Conservation (phyloP, 805 yeast genomes). For the Candida chauliodis region DNA sequence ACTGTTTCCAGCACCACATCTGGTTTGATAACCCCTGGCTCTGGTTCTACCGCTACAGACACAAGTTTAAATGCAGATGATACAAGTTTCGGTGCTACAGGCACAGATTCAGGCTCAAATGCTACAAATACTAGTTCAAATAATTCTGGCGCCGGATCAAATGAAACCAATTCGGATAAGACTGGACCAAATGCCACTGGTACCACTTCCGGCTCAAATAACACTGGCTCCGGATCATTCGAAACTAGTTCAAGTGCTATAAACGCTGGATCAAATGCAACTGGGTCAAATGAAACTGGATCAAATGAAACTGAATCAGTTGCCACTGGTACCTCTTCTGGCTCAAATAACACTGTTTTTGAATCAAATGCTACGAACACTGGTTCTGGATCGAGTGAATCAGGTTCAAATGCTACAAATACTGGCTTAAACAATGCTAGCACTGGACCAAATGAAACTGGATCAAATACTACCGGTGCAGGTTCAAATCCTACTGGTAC, state of each 20-base stretch:
- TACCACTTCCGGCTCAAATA: too few species aligned
- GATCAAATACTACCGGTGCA: neutral
- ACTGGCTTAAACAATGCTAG: neutral
- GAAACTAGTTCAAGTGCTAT: neutral
- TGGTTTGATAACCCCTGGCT: too few species aligned
- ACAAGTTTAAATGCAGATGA: too few species aligned
- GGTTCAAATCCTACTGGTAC: neutral
- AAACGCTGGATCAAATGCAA: neutral
- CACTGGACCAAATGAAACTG: neutral
- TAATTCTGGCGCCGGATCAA: neutral
- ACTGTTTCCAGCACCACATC: too few species aligned
- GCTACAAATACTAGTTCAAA: neutral
- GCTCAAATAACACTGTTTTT: neutral
- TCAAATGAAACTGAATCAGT: neutral
- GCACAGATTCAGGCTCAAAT: neutral
- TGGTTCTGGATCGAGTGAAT: neutral
- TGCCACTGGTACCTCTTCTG: neutral
- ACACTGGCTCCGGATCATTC: too few species aligned
- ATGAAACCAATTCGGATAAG: neutral
- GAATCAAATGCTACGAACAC: neutral
- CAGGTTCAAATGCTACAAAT: neutral
- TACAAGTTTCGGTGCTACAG: neutral
- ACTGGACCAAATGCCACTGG: too few species aligned
- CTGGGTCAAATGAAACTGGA: neutral
- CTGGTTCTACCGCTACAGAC: too few species aligned